These are phyloP conservation scores for Saccharomyces eubayanus DNA, from an alignment of 805 yeast genomes.

Conservation along the genomic window DNA sequence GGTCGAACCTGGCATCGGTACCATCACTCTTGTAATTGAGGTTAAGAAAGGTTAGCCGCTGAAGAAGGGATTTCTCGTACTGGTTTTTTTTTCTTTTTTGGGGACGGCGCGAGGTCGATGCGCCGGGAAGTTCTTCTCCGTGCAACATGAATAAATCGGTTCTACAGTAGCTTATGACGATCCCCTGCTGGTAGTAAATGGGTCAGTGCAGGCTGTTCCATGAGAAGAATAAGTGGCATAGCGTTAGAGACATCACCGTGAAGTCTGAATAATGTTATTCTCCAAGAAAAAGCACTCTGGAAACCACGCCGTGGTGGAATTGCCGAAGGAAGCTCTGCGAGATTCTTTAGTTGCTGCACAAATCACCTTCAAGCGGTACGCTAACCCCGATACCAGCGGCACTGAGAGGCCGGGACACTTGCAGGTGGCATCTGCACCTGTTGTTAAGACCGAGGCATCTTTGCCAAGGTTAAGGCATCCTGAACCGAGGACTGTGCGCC, in stretches of 20 bases:
- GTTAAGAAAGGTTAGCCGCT: neutral
- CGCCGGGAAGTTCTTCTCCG: neutral
- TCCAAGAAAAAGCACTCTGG: neutral
- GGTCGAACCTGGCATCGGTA: neutral
- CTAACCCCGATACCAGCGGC: conserved; percentile 2
- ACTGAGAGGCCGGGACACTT: neutral
- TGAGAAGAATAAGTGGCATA: neutral
- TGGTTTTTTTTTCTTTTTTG: neutral
- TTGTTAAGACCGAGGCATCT: neutral
- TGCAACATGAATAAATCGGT: neutral
- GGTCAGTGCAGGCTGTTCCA: neutral
- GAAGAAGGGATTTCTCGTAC: neutral
- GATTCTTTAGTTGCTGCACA: conserved; percentile 28
- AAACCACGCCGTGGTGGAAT: neutral
- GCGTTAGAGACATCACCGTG: neutral
- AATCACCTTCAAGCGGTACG: conserved; percentile 24
- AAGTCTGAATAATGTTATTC: neutral
- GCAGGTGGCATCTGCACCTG: neutral
- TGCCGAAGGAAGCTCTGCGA: conserved; percentile 14
- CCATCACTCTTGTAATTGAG: neutral
- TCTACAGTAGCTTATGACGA: neutral
- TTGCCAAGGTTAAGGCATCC: neutral
- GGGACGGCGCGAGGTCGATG: neutral
- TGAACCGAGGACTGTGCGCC: neutral
- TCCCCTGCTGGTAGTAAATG: neutral